These are phyloP conservation scores for Rosa hybrid DNA, from an alignment of 331 rosid genomes.

Conservation along the genomic window DNA sequence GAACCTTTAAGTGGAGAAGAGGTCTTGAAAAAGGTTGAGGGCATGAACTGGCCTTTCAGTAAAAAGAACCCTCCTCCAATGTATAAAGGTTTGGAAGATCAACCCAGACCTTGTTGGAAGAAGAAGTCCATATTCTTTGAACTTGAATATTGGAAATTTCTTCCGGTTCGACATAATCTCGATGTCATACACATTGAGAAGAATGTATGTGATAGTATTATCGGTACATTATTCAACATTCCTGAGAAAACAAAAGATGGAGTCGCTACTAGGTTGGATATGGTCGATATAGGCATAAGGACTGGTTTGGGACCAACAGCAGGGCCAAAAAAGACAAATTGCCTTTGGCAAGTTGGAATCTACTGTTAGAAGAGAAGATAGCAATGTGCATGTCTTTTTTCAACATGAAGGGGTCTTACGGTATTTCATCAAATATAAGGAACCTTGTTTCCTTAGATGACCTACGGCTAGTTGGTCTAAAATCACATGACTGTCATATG, in stretches of 20 bases:
- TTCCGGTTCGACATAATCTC: not conserved
- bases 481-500: no score
- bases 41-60: no score
- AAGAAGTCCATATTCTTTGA: not conserved
- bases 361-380: not conserved
- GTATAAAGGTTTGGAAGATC: no score
- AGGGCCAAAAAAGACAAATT: not conserved
- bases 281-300: not conserved
- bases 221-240: not conserved
- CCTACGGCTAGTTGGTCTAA: no score
- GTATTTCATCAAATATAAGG: no score
- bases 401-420: no score
- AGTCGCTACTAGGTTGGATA: not conserved
- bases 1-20: no score
- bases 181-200: conserved; percentile 25
- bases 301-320: rapidly evolving
- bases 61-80: no score
- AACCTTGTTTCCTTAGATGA: no score
- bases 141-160: not conserved
- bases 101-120: not conserved
- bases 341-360: not conserved
- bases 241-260: not conserved
- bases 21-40: no score
- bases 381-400: not conserved
- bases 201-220: not conserved